These are phyloP conservation scores for Tanozyma kutaoensis DNA, from an alignment of 805 yeast species.

Conservation along the genomic window DNA sequence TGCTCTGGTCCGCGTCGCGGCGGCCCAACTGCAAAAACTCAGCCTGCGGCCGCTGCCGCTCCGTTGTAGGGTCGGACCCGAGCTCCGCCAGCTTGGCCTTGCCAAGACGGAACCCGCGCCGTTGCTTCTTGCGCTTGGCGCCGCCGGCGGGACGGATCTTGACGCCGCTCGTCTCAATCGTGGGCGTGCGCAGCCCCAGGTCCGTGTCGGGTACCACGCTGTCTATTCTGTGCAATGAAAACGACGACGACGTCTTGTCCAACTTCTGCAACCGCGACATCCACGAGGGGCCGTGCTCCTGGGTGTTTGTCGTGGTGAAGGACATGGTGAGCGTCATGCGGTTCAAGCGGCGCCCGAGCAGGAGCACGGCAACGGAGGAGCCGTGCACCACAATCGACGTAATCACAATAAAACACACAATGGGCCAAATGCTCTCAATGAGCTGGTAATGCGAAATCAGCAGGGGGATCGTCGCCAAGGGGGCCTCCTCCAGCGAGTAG, in stretches of 20 bases:
- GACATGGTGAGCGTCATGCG: constrained; percentile 90
- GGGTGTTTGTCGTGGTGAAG: constrained; percentile 48
- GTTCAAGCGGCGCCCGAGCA: constrained; percentile 69
- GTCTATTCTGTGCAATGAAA: constrained; percentile 71
- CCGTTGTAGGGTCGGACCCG: constrained; percentile 5
- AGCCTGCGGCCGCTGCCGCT: constrained; percentile 22
- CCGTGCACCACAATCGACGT: neutral
- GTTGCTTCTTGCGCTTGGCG: constrained; percentile 38
- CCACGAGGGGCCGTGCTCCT: constrained; percentile 50
- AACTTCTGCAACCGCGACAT: constrained; percentile 73
- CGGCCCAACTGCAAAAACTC: constrained; percentile 28
- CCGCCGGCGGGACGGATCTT: constrained; percentile 68
- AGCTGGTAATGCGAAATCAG: constrained; percentile 40
- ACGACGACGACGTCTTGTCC: constrained; percentile 58
- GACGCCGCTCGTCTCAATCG: constrained; percentile 50
- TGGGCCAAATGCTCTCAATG: constrained; percentile 51
- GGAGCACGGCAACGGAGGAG: constrained; percentile 43
- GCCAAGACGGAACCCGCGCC: constrained; percentile 15
- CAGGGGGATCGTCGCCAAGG: constrained; percentile 35
- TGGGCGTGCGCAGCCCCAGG: constrained; percentile 16
- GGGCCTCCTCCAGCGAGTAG: constrained; percentile 37
- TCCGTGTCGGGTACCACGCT: too few relatives aligned
- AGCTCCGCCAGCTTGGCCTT: constrained; percentile 6
- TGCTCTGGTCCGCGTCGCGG: too few relatives aligned
- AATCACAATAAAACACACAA: constrained; percentile 1